Conservation (phyloP, 768 basidiomycete species). For the Tylopilus vinaceipallidus region DNA sequence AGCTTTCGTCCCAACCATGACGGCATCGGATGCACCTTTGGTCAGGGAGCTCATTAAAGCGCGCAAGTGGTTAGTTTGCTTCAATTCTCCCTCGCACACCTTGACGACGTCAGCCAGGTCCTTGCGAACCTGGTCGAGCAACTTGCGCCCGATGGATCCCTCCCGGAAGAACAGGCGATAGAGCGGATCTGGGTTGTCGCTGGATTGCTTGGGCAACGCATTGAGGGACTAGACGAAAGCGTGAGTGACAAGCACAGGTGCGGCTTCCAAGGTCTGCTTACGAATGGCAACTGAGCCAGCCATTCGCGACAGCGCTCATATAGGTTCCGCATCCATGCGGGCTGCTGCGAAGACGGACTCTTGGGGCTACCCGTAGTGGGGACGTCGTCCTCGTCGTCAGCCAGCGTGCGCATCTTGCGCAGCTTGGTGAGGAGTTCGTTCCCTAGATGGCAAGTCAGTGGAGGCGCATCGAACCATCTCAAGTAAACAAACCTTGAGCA, state of each 20-base stretch:
- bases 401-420: constrained; percentile 87
- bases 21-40: constrained; percentile 59
- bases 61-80: constrained; percentile 97
- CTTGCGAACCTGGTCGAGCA: constrained; percentile 74
- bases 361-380: constrained; percentile 54
- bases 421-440: constrained; percentile 82
- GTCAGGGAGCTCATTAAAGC: constrained; percentile 85
- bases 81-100: constrained; percentile 83
- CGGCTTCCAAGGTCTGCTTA: constrained; percentile 34
- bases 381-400: constrained; percentile 80
- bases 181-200: constrained; percentile 79
- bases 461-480: not conserved
- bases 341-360: constrained; percentile 68
- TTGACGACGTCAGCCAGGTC: constrained; percentile 81
- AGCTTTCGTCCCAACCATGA: constrained; percentile 1
- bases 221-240: constrained; percentile 52
- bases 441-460: constrained; percentile 44
- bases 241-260: constrained; percentile 14
- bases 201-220: constrained; percentile 59
- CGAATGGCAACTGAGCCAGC: constrained; percentile 73
- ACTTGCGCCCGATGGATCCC: constrained; percentile 71
- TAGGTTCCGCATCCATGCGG: constrained; percentile 92
- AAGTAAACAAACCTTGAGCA: constrained; percentile 66
- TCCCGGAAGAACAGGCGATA: constrained; percentile 89
- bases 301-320: constrained; percentile 82